A percentile compares a stretch with the other conserved stretches of the same genome.
Conservation (phyloP, 768 basidiomycete species). For the Boletus tomentosulus region DNA sequence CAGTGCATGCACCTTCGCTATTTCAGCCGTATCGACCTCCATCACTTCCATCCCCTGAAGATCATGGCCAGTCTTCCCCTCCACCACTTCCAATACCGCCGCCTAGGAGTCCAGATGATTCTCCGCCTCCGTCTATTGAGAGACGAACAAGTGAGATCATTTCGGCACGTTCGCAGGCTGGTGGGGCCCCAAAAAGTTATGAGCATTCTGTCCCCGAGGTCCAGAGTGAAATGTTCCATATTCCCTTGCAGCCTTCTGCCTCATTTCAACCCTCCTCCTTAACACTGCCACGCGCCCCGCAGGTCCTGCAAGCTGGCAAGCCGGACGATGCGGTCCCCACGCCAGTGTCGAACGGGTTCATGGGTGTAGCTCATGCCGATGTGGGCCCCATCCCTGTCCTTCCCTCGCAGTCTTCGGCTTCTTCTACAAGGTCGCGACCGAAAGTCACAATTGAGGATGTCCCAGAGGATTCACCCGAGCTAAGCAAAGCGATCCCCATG, state of each 20-base stretch:
- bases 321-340: slow-evolving; percentile 1
- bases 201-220: slow-evolving; percentile 9
- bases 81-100: slow-evolving; percentile 30
- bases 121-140: slow-evolving; percentile 18
- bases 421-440: slow-evolving; percentile 14
- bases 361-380: slow-evolving; percentile 3
- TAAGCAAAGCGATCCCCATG: slow-evolving; percentile 7
- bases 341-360: neutral
- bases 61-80: slow-evolving; percentile 22
- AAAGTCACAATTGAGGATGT: slow-evolving; percentile 30
- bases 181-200: neutral
- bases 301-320: slow-evolving; percentile 7
- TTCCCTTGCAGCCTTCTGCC: slow-evolving; percentile 6
- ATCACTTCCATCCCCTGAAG: slow-evolving; percentile 14
- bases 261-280: neutral
- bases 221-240: slow-evolving; percentile 25
- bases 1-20: slow-evolving; percentile 18
- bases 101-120: slow-evolving; percentile 22
- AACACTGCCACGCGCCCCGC: neutral
- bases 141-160: slow-evolving; percentile 27
- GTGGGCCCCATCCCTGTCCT: slow-evolving; percentile 2
- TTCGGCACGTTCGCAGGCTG: slow-evolving; percentile 14
- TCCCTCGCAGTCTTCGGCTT: slow-evolving; percentile 9
- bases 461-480: slow-evolving; percentile 19
- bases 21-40: slow-evolving; percentile 24